Percentiles rank a stretch among this genome's conserved stretches.
Conservation (phyloP, 768 basidiomycete species). For the Podaxis sp. region DNA sequence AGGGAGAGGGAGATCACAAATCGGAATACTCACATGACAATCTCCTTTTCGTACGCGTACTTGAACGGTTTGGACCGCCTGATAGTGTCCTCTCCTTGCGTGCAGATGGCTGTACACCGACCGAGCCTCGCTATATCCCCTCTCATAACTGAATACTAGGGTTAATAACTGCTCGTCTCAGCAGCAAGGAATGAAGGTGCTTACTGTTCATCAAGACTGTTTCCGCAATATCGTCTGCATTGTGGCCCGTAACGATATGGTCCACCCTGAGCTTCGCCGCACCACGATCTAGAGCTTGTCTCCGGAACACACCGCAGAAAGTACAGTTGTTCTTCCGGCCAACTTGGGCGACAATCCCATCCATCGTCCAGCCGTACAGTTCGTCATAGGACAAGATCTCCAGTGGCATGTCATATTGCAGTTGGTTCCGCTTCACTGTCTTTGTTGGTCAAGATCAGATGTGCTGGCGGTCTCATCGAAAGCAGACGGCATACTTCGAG, state of each 20-base stretch:
- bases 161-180: slow-evolving; percentile 5
- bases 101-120: slow-evolving; percentile 92
- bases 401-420: slow-evolving; percentile 91
- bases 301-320: slow-evolving; percentile 95
- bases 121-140: slow-evolving; percentile 95
- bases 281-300: slow-evolving; percentile 95
- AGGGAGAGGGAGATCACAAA: not conserved
- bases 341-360: slow-evolving; percentile 88
- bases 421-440: slow-evolving; percentile 97
- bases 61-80: slow-evolving; percentile 99
- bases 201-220: slow-evolving; percentile 98
- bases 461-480: not conserved
- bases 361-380: slow-evolving; percentile 99
- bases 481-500: slow-evolving; percentile 60
- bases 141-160: slow-evolving; percentile 74
- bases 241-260: slow-evolving; percentile 98
- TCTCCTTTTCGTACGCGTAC: slow-evolving; percentile 99
- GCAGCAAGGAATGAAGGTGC: slow-evolving; percentile 20
- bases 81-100: slow-evolving; percentile 94
- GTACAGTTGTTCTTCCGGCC: slow-evolving; percentile 99
- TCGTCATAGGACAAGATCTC: slow-evolving; percentile 96
- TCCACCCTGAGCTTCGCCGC: slow-evolving; percentile 86
- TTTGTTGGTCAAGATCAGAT: slow-evolving; percentile 25
- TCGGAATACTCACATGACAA: slow-evolving; percentile 75
- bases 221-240: slow-evolving; percentile 98